Percentiles rank a stretch among this genome's conserved stretches.
phyloP scores from a whole-genome alignment of 768 basidiomycete species.

The Rhodotorula toruloides region DNA sequence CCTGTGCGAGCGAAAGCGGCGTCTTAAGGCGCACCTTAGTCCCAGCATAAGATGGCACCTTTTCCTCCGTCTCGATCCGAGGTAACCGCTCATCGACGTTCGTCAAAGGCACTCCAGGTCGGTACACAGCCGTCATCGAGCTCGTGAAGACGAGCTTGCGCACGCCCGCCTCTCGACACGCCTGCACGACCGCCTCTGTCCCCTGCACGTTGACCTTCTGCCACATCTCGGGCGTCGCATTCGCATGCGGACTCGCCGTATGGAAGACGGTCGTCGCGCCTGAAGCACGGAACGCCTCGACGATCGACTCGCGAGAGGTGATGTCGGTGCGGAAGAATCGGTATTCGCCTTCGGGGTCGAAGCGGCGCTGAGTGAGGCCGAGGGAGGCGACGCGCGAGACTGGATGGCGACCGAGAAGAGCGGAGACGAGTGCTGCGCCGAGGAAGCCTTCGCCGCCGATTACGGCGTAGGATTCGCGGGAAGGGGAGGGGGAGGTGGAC shows the following conservation, averaged over 20 bases:
- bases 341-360: slow-evolving; percentile 3
- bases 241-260: slow-evolving; percentile 66
- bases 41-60: slow-evolving; percentile 84
- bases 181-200: slow-evolving; percentile 73
- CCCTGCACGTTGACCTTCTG: slow-evolving; percentile 91
- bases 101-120: slow-evolving; percentile 63
- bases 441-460: slow-evolving; percentile 76
- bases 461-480: slow-evolving; percentile 70
- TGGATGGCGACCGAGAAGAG: slow-evolving; percentile 62
- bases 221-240: slow-evolving; percentile 62
- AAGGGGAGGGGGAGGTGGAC: not conserved
- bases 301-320: slow-evolving; percentile 67
- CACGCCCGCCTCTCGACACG: slow-evolving; percentile 65
- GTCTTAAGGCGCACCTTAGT: slow-evolving; percentile 56
- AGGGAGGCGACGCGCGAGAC: slow-evolving; percentile 73
- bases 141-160: slow-evolving; percentile 89
- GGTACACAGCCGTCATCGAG: slow-evolving; percentile 83
- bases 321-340: slow-evolving; percentile 75
- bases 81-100: slow-evolving; percentile 82
- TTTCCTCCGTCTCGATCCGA: slow-evolving; percentile 55
- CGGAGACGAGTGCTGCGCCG: slow-evolving; percentile 83
- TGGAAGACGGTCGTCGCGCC: slow-evolving; percentile 84
- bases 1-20: not conserved
- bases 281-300: slow-evolving; percentile 67
- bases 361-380: slow-evolving; percentile 70